Evolutionary conservation across 768 basidiomycete genomes (phyloP).

Genomic region (Serendipita indica): DNA sequence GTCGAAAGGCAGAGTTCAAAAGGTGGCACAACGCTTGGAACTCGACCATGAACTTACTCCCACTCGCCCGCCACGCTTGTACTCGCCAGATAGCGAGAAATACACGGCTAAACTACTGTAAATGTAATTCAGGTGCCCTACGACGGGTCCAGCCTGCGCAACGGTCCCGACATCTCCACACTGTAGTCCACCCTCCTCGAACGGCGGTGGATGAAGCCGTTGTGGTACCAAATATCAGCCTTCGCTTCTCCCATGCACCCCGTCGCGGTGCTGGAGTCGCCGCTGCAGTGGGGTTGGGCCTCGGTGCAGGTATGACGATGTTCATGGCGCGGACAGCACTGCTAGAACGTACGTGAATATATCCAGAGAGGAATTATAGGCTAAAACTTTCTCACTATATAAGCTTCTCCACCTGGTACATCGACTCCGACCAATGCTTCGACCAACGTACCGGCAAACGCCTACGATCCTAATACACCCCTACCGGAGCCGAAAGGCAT

Average conservation of each 20-base stretch:
- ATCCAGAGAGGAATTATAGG: not conserved
- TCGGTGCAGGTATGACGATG: not conserved
- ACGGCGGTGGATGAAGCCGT: not conserved
- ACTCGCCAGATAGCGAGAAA: not conserved
- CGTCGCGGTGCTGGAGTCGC: not conserved
- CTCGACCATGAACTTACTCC: not conserved
- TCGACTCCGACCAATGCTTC: not conserved
- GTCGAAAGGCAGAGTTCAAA: not conserved
- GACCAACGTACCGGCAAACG: not conserved
- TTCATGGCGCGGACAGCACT: not conserved
- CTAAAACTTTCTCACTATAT: not conserved
- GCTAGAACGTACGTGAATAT: conserved; percentile 5
- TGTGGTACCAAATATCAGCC: not conserved
- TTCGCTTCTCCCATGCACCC: not conserved
- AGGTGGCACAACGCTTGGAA: not conserved
- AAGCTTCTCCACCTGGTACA: not conserved
- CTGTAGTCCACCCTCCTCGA: not conserved
- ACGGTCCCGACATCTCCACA: not conserved
- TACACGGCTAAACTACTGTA: not conserved
- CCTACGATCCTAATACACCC: conserved; percentile 9
- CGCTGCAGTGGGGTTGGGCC: not conserved
- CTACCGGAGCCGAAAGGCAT: conserved; percentile 49
- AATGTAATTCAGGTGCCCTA: not conserved
- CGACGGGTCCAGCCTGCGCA: not conserved
- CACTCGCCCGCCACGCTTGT: not conserved